Evolutionary conservation across 164 flowering plant species (phyloP).

Genomic region (Liriodendron chinense): DNA sequence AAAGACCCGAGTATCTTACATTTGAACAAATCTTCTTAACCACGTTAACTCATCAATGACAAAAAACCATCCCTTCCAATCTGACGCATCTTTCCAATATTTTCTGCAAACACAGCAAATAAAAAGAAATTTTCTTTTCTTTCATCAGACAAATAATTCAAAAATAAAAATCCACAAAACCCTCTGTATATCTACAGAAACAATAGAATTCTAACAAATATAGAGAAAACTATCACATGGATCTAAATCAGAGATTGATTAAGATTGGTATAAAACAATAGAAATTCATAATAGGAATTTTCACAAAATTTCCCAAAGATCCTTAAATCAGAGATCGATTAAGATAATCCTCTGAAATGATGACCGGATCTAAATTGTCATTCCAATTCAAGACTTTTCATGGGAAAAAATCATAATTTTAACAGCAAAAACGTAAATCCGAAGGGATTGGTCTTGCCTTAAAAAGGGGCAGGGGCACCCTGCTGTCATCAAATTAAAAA

Average conservation of each 20-base stretch:
- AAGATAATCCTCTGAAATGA: neutral
- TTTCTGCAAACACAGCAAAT: neutral
- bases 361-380: constrained; percentile 12
- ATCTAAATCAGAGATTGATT: neutral
- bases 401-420: too few species aligned
- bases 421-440: too few species aligned
- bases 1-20: neutral
- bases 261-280: neutral
- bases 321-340: neutral
- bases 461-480: too few species aligned
- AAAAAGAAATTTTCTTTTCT: neutral
- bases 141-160: too few species aligned
- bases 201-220: neutral
- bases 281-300: neutral
- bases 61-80: neutral
- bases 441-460: too few species aligned
- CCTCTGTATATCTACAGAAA: too few species aligned
- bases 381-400: neutral
- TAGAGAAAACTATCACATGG: neutral
- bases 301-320: neutral
- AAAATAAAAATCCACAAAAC: too few species aligned
- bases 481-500: too few species aligned
- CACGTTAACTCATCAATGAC: neutral
- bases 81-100: neutral
- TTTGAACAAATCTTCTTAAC: neutral